Base-by-base conservation (phyloP, 2,329 filamentous ascomycete genomes). In the Fusarium sp. region DNA sequence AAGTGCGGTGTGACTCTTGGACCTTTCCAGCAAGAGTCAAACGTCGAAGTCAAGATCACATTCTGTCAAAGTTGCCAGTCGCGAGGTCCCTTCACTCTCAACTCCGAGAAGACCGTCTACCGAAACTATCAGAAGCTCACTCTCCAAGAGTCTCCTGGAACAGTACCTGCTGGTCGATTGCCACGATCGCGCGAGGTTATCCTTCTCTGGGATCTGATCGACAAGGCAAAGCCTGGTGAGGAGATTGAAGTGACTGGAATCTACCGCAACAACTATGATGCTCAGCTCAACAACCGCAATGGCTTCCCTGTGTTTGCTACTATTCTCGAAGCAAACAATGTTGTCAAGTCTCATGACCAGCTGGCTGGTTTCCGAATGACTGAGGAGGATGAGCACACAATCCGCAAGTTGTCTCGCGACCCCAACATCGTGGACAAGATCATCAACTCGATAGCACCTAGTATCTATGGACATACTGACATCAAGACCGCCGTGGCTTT, bases 101-200 rank as follows among this genome's bases (percentile, higher is more conserved):
- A 98, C 84, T 96, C 95, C 8, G 96, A 98, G 81, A 97, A 97
- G 87, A 99, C 96, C 0, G 93, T 99, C 21, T 99, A 99, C 85
- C 93, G 96, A 72, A 99, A 99, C 83, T 99, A 98, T 84, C 96
- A 99, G 82, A 99, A 98, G 81, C 87, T 99, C 77, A 99, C 96
- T 1, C 88, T 99, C 18, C 96, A 99, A 80, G 96, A 99, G 82
- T 97, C 97, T 0, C 96, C 96, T 8, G 97, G 96, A 61, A 98
- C 96, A 11, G 96, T 99, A 6, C 97, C 96, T 9, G 95, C 97
- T 40, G 96, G 96, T 79, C 95, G 96, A 82, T 89, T 99, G 52
- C 96, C 96, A 7, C 93, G 97, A 61, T 94, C 96, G 80, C 91
- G 96, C 60, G 96, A 99, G 80, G 96, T 99, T 42, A 95, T 99